phyloP scores from a whole-genome alignment of 495 filamentous ascomycete species.

The Umbilicaria muhlenbergii region DNA sequence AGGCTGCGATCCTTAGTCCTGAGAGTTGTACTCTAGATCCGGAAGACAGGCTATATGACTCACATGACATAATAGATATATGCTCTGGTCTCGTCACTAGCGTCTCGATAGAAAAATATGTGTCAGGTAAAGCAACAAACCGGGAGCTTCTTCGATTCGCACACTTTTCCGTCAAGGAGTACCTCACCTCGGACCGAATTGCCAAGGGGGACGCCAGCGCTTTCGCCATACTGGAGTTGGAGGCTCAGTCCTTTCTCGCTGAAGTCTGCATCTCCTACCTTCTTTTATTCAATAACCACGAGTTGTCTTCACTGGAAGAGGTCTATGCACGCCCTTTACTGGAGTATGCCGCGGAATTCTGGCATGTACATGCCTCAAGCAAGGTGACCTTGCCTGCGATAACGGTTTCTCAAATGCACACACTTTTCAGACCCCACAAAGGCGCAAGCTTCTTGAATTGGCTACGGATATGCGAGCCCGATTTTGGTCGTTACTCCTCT shows the following conservation, averaged over 20 bases:
- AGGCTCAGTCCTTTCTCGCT: constrained; percentile 13
- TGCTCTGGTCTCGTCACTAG: constrained; percentile 19
- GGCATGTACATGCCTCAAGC: no score
- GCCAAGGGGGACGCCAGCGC: constrained; percentile 9
- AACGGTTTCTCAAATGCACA: neutral
- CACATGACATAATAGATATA: constrained; percentile 14
- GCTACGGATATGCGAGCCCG: neutral
- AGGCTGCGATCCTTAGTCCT: constrained; percentile 16
- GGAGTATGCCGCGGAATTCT: no score
- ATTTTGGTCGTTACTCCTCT: neutral
- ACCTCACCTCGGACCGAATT: constrained; percentile 20
- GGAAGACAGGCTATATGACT: constrained; percentile 12
- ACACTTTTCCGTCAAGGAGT: constrained; percentile 26
- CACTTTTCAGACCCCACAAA: neutral
- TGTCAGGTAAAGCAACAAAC: neutral
- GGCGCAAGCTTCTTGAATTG: neutral
- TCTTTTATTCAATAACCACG: constrained; percentile 6
- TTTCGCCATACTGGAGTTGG: constrained; percentile 7
- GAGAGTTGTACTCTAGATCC: constrained; percentile 12
- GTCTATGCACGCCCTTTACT: no score
- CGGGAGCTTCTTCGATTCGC: constrained; percentile 13
- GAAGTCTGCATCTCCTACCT: constrained; percentile 17
- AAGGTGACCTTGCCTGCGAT: no score
- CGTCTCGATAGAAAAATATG: neutral
- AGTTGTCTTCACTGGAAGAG: no score